Base-by-base conservation (phyloP, 2,329 filamentous ascomycete species). In the Aspergillus uvarum region DNA sequence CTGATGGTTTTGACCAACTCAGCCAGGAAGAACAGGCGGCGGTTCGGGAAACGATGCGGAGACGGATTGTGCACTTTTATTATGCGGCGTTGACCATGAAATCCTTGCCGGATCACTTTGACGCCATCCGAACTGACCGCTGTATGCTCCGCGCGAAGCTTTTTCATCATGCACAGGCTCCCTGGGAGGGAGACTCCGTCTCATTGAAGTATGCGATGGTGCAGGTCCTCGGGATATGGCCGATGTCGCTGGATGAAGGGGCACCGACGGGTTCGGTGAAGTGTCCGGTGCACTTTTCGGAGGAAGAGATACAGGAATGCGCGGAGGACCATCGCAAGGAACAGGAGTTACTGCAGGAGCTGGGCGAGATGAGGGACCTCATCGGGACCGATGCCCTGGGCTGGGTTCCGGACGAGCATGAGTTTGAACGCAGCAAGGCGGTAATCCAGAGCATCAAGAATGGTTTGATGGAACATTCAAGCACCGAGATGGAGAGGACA, bases 161-260 rank as follows among this genome's bases (percentile, higher is more conserved):
- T 11, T 73, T 70, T 51, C 50, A 63, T 21, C 54, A 57, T 52
- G 65, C 66, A 3, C 42, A 62, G 14, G 59, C 61, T n/a, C 70
- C 68, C 1, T 74, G 68, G 71, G 69, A 74, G 63, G 71, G 72
- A 0, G 66, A 73, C 50, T 66, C 61, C 16, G 21, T 71, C 2
- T 63, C 65, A 3, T 57, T 74, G 6, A 69, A 68, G 44, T 60
- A 67, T 56, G 52, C 57, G 8, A 64, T 74, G 3, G 53, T 70
- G 2, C 65, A 71, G 35, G 61, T 60, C 0, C 58, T 56, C 11
- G 57, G 51, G 24, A 67, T 68, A 47, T 73, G 65, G 68, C 68
- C 66, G 35, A 64, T 69, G 53, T 51, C 44, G 16, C 29, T 64
- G 6, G 62, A 63, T 60, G 58, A 47, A 51, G 56, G 10, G 24